Percentiles rank a stretch among this genome's conserved stretches.
phyloP scores from a whole-genome alignment of 495 filamentous ascomycete species.

The Aspergillus avenaceus region DNA sequence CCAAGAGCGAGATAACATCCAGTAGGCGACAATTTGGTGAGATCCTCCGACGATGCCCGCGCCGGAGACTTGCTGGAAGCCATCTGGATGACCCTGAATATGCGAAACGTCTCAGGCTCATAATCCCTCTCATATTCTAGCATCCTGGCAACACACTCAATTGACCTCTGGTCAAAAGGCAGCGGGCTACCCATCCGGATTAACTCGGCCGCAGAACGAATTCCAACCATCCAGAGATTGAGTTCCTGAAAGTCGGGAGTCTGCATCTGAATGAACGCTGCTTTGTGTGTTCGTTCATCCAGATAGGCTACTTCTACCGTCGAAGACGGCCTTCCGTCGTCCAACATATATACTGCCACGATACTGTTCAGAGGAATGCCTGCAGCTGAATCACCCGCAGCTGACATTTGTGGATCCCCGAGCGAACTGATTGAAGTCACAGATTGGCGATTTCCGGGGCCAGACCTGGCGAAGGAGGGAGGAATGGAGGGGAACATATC shows the following conservation, averaged over 20 bases:
- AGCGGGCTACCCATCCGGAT: slow-evolving; percentile 48
- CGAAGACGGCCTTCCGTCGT: slow-evolving; percentile 73
- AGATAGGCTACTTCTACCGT: slow-evolving; percentile 73
- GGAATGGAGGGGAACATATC: slow-evolving; percentile 58
- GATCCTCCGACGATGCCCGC: slow-evolving; percentile 68
- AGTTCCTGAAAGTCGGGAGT: slow-evolving; percentile 69
- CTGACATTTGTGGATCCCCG: slow-evolving; percentile 54
- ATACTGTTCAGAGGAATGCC: slow-evolving; percentile 69
- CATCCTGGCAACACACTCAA: slow-evolving; percentile 60
- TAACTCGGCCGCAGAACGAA: slow-evolving; percentile 57
- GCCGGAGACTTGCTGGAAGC: slow-evolving; percentile 52
- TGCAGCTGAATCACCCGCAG: slow-evolving; percentile 42
- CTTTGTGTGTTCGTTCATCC: slow-evolving; percentile 65
- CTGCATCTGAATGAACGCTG: slow-evolving; percentile 62
- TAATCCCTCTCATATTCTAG: slow-evolving; percentile 69
- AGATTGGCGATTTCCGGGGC: slow-evolving; percentile 46
- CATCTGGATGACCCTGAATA: slow-evolving; percentile 82
- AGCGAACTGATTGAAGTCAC: slow-evolving; percentile 56
- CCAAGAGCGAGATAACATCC: slow-evolving; percentile 85
- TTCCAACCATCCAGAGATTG: slow-evolving; percentile 68
- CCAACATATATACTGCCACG: slow-evolving; percentile 73
- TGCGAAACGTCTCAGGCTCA: slow-evolving; percentile 63
- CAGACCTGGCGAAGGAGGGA: slow-evolving; percentile 34
- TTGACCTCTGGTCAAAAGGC: slow-evolving; percentile 55
- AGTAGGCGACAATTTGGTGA: slow-evolving; percentile 66